phyloP scores from a whole-genome alignment of 345 rosid species.

The Arabidopsis arenosa region DNA sequence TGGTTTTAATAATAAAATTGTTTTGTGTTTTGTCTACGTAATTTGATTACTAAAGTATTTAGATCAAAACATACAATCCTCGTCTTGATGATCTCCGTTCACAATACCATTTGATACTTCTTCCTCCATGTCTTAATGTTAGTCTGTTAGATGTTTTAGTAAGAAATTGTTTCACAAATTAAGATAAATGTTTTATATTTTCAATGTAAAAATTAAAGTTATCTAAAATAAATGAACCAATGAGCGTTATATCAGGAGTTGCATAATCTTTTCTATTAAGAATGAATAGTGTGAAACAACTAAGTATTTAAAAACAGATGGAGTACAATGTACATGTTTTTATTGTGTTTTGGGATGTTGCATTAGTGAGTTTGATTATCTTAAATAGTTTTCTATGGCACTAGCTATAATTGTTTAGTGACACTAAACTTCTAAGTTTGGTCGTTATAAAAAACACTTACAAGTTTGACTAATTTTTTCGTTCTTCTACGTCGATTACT shows the following conservation, averaged over 20 bases:
- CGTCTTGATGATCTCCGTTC: background rate
- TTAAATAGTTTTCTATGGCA: background rate
- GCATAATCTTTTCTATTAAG: background rate
- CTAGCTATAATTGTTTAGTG: background rate
- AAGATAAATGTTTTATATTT: background rate
- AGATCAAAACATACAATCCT: background rate
- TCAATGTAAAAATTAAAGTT: background rate
- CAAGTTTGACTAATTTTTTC: background rate
- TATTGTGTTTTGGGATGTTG: background rate
- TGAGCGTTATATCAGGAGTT: background rate
- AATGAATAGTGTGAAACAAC: background rate
- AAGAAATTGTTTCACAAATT: background rate
- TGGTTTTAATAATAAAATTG: background rate
- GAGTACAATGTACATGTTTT: background rate
- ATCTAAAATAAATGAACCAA: background rate
- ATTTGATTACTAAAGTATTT: background rate
- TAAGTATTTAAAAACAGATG: background rate
- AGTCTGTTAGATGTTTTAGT: background rate
- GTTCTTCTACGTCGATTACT: background rate
- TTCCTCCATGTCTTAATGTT: background rate
- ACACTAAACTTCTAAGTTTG: background rate
- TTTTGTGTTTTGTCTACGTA: slow-evolving; percentile 15
- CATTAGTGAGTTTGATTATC: background rate
- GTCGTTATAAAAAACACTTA: background rate
- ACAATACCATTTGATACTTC: background rate